Percentiles rank a stretch among this genome's conserved stretches.
These are phyloP conservation scores for Diaporthe humulicola DNA, from an alignment of 2,329 filamentous ascomycete genomes.

Conservation along the genomic window DNA sequence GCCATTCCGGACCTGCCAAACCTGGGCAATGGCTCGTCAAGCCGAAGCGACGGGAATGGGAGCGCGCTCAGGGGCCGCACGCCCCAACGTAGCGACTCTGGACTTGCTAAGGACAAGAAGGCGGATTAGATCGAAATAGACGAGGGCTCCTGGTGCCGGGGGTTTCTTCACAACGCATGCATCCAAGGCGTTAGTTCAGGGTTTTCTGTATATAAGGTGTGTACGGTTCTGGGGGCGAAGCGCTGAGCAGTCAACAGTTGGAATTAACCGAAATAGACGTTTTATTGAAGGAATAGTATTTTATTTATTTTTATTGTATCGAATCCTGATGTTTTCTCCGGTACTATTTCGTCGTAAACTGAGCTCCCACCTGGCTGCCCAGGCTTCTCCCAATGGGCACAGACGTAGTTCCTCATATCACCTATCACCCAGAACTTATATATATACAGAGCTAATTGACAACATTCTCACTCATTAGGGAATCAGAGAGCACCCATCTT, in stretches of 20 bases:
- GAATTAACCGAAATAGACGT: conserved; percentile 34
- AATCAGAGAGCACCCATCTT: not conserved
- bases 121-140: conserved; percentile 52
- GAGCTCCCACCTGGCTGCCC: not conserved
- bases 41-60: conserved; percentile 55
- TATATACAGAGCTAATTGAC: not conserved
- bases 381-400: not conserved
- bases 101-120: conserved; percentile 58
- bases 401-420: too few relatives aligned
- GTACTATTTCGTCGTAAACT: not conserved
- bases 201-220: conserved; percentile 38
- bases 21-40: conserved; percentile 52
- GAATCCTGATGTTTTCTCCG: not conserved
- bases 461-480: not conserved
- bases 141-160: conserved; percentile 3
- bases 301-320: conserved; percentile 10
- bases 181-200: conserved; percentile 37
- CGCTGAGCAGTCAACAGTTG: conserved; percentile 28
- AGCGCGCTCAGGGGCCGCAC: conserved; percentile 53
- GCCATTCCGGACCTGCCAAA: conserved; percentile 48
- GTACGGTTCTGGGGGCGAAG: conserved; percentile 25
- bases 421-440: not conserved
- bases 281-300: conserved; percentile 35
- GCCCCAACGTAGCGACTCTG: conserved; percentile 43
- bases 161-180: conserved; percentile 7